Evolutionary conservation across 1,284 basidiomycete species (phyloP), one percentile per base, ranked within the genome.

Genomic region (Cystobasidium sp.): DNA sequence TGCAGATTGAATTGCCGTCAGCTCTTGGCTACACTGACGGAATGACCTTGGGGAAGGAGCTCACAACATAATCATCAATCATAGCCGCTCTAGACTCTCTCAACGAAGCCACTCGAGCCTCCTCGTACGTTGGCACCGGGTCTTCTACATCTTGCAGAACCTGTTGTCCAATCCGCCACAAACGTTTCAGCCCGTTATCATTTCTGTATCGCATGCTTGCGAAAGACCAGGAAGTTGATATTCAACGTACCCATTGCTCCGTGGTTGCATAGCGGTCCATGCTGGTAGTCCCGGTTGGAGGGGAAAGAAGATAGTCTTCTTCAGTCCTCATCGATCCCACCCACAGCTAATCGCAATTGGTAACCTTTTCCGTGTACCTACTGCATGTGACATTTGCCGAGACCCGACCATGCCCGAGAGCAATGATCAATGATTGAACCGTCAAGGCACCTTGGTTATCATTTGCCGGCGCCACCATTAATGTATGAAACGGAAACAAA

Each of bases 51-150:
- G 14, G 31, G 14, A 4, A 24, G 47, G 12, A 6, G 61, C 61
- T 49, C 61, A 63, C 61, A 3, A 47, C 41, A 24, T 63, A 63
- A 16, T 63, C 61, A 12, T 46, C 61, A 63, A 63, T 63, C 61
- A 63, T 63, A 22, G 61, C 61, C 2, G 43, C 43, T 63, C 61
- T 63, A 22, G 61, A 37, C 47, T 63, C 61, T 24, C 61, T 46
- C 61, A n/a, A 18, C n/a, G 44, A 46, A 14, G 43, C 61, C 47
- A 63, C 44, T 49, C 61, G 43, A 37, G 61, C 61, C 46, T 63
- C 61, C 31, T 63, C 61, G 20, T 63, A 63, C 22, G 44, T 63
- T 24, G 61, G 61, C 46, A 63, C 61, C 31, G 61, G 61, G n/a
- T 63, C 61, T n/a, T 63, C 44, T 63, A 44, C 43, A 9, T n/a